Evolutionary conservation across 768 basidiomycete genomes (phyloP).

Genomic region (Fomitopsis serialis): DNA sequence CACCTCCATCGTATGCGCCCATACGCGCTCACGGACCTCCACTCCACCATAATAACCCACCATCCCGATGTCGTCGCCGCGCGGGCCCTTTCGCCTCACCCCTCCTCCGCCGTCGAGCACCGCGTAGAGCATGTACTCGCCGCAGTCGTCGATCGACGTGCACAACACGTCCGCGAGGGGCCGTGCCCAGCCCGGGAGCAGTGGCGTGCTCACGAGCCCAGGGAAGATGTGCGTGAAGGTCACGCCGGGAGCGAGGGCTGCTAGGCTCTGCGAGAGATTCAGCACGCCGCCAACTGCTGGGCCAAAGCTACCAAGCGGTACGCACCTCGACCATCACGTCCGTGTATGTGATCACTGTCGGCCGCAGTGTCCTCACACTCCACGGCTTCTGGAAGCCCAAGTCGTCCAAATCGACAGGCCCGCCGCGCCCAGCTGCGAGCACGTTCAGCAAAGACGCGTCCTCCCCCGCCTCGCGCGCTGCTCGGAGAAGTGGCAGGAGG

Average conservation of each 20-base stretch:
- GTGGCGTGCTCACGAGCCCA: slow-evolving; percentile 30
- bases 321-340: slow-evolving; percentile 48
- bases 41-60: slow-evolving; percentile 7
- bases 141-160: slow-evolving; percentile 9
- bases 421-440: slow-evolving; percentile 30
- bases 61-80: slow-evolving; percentile 15
- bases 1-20: slow-evolving; percentile 16
- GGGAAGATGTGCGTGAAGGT: slow-evolving; percentile 40
- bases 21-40: slow-evolving; percentile 7
- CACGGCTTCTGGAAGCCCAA: slow-evolving; percentile 44
- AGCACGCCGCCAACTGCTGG: too few species aligned
- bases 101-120: slow-evolving; percentile 9
- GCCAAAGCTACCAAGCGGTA: background rate
- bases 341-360: slow-evolving; percentile 38
- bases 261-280: slow-evolving; percentile 27
- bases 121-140: slow-evolving; percentile 12
- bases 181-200: slow-evolving; percentile 7
- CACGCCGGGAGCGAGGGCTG: slow-evolving; percentile 33
- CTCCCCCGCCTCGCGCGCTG: slow-evolving; percentile 40
- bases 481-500: slow-evolving; percentile 37
- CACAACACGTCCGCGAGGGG: slow-evolving; percentile 4
- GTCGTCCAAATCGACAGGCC: slow-evolving; percentile 38
- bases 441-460: slow-evolving; percentile 46
- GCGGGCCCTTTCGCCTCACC: background rate
- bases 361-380: slow-evolving; percentile 27